Evolutionary conservation across 164 flowering plant species (phyloP).

Genomic region (Nelumbo lutea): DNA sequence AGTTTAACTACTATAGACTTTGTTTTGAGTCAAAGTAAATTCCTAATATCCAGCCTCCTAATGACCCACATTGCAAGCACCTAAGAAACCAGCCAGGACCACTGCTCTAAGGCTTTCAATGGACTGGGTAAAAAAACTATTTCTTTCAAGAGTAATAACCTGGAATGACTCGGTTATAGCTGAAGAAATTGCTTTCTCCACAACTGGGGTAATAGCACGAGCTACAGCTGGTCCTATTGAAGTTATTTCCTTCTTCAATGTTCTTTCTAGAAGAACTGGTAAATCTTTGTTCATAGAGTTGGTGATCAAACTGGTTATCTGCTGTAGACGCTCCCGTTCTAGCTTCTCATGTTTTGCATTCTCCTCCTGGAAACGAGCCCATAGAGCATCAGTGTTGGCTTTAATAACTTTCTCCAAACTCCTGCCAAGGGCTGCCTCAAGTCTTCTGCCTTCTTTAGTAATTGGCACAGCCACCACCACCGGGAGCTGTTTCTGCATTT

Average conservation of each 20-base stretch:
- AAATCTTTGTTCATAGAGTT: slow-evolving; percentile 70
- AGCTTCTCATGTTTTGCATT: slow-evolving; percentile 54
- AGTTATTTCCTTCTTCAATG: slow-evolving; percentile 77
- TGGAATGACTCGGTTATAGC: slow-evolving; percentile 75
- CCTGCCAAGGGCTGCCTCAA: slow-evolving; percentile 71
- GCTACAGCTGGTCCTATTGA: slow-evolving; percentile 61
- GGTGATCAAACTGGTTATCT: slow-evolving; percentile 43
- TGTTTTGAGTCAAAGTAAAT: no score
- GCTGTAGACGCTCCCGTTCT: slow-evolving; percentile 61
- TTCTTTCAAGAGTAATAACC: slow-evolving; percentile 31
- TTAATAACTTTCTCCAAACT: slow-evolving; percentile 71
- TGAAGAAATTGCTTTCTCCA: slow-evolving; percentile 74
- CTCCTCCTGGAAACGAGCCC: slow-evolving; percentile 92
- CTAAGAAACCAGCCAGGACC: no score
- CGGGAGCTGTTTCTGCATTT: slow-evolving; percentile 73
- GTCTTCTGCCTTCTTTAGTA: slow-evolving; percentile 77
- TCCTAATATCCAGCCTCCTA: no score
- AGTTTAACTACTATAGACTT: no score
- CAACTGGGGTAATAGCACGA: slow-evolving; percentile 50
- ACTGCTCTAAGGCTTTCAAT: no score
- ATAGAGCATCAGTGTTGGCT: slow-evolving; percentile 75
- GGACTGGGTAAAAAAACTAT: no score
- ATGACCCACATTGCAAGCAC: no score
- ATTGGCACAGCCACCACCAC: slow-evolving; percentile 47
- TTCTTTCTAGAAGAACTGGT: slow-evolving; percentile 55